Base-by-base conservation (phyloP, 768 basidiomycete species). In the Panaeolus papilionaceus region DNA sequence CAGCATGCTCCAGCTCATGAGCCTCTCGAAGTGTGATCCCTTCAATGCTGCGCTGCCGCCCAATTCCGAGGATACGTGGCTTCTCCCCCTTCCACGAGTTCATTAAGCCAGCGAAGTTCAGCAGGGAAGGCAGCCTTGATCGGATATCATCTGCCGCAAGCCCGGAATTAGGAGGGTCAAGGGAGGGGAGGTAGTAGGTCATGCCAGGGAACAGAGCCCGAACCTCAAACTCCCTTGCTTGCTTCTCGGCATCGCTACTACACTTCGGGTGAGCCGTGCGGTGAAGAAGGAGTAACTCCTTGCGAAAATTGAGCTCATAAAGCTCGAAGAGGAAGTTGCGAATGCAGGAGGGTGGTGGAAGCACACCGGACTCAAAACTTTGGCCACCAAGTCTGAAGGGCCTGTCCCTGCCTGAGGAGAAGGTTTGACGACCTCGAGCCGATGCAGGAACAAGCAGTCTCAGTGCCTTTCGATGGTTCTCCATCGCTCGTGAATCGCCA, bases 241-340 rank as follows among this genome's bases (percentile, higher is more conserved):
- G 33, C 28, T 40, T 14, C 2, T 47, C 33, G 2, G 16, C 12
- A 64, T 44, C 2, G 1, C 3, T 28, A 8, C 9, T 1, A 18
- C 16, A 26, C 12, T 37, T 7, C 7, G 2, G 1, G 33, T 16
- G 58, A 47, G 42, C 47, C 38, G 3, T 3, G 8, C 23, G 3
- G 10, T 39, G 38, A 23, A 67, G 40, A 2, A 28, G 2, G 3
- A 26, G 10, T 4, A 67, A n/a, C 28, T 67, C 61, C 33, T 64
- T 49, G n/a, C 40, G 7, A 28, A 67, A 67, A 14, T 67, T 67
- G 37, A 67, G 49, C 62, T 64, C 62, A 1, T 49, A 67, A 2
- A 67, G 62, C 38, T 67, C 33, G 2, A 33, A 33, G 3, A 33
- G 33, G 33, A 33, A 33, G 0, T 33, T 14, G 1, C 33, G 61